Conservation (phyloP, 2,329 filamentous ascomycete species). For the Fusarium buharicum region DNA sequence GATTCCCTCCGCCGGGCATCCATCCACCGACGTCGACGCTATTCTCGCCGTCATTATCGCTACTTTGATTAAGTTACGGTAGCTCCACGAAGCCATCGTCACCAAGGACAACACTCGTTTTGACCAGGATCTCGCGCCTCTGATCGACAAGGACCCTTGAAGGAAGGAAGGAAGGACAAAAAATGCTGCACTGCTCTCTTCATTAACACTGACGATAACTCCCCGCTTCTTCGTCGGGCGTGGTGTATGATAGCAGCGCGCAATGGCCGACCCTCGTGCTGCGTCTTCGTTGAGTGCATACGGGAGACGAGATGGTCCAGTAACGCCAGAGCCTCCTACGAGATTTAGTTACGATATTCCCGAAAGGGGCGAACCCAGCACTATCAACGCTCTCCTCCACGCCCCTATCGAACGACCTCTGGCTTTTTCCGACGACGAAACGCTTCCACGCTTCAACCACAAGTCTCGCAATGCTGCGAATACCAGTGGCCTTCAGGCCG, state of each 20-base stretch:
- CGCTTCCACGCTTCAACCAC: constrained; percentile 40
- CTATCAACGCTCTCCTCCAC: constrained; percentile 41
- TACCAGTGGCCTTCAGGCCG: constrained; percentile 33
- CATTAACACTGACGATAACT: constrained; percentile 35
- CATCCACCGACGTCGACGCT: constrained; percentile 29
- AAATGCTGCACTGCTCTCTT: constrained; percentile 38
- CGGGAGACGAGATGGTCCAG: constrained; percentile 43
- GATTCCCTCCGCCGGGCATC: constrained; percentile 34
- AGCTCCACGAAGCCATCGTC: constrained; percentile 27
- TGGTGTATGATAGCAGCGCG: constrained; percentile 42
- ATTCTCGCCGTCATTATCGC: constrained; percentile 17
- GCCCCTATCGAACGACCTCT: constrained; percentile 42
- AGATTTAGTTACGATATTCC: constrained; percentile 44
- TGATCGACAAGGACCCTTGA: constrained; percentile 37
- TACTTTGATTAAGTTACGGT: constrained; percentile 13
- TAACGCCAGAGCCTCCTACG: constrained; percentile 41
- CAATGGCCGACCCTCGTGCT: constrained; percentile 43
- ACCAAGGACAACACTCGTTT: constrained; percentile 35
- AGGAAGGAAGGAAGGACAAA: constrained; percentile 33
- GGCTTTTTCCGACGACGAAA: constrained; percentile 46
- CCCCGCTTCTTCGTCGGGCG: constrained; percentile 27
- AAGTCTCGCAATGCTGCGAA: constrained; percentile 30
- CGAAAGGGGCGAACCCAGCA: constrained; percentile 41
- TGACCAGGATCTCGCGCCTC: constrained; percentile 28
- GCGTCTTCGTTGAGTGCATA: constrained; percentile 39